A percentile compares a stretch with the other conserved stretches of the same genome.
Evolutionary conservation across 371 early-diverging fungal genomes (phyloP).

Genomic region (Choanephora cucurbitarum): DNA sequence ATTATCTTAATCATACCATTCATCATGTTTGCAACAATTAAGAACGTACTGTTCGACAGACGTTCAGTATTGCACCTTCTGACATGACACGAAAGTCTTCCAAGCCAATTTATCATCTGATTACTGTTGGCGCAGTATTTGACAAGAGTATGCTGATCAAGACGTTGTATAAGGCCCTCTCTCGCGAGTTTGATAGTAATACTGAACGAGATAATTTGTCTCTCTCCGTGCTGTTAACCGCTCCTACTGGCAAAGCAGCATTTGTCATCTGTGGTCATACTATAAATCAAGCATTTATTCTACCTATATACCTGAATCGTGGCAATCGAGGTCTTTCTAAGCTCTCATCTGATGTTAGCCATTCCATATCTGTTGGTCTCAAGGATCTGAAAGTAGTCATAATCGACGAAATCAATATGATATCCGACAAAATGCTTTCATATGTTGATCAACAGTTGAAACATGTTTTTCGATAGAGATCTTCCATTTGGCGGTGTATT

Average conservation of each 20-base stretch:
- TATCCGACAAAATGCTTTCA: background rate
- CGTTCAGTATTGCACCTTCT: too few relatives aligned
- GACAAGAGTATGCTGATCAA: constrained; percentile 8
- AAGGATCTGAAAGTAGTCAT: constrained; percentile 1
- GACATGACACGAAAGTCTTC: too few relatives aligned
- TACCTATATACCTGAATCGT: constrained; percentile 1
- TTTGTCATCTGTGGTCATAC: background rate
- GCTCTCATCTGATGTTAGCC: background rate
- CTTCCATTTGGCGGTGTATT: background rate
- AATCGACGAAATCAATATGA: constrained; percentile 3
- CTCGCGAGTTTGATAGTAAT: constrained; percentile 1
- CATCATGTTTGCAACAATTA: too few relatives aligned
- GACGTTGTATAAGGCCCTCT: constrained; percentile 5
- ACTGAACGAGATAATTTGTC: background rate
- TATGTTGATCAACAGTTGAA: background rate
- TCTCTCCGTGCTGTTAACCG: constrained; percentile 10
- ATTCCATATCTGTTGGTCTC: background rate
- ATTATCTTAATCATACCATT: too few relatives aligned
- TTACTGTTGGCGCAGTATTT: constrained; percentile 7
- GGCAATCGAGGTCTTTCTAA: too few relatives aligned
- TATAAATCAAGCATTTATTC: background rate
- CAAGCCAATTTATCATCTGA: background rate
- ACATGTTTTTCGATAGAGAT: background rate
- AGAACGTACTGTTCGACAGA: background rate
- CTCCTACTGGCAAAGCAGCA: constrained; percentile 13